Evolutionary conservation across 768 basidiomycete species (phyloP).

Genomic region (Mrakia blollopis): DNA sequence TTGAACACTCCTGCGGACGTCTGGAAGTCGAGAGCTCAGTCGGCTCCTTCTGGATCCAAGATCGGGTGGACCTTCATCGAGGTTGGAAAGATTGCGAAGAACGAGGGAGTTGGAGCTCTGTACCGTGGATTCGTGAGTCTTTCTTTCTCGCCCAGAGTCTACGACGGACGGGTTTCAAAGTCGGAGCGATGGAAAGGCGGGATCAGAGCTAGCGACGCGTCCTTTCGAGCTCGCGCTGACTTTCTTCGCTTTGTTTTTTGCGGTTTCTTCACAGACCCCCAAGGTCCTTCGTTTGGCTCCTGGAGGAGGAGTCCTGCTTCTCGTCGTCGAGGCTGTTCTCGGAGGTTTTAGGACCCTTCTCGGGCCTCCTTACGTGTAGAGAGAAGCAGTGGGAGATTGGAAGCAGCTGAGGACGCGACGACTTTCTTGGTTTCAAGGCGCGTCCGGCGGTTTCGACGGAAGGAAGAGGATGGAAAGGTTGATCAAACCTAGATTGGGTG

Average conservation of each 20-base stretch:
- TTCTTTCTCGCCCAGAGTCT: not conserved
- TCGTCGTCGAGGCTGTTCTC: slow-evolving; percentile 49
- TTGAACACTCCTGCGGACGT: slow-evolving; percentile 87
- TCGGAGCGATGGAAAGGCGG: not conserved
- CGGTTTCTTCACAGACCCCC: slow-evolving; percentile 46
- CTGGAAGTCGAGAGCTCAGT: slow-evolving; percentile 91
- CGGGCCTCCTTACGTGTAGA: slow-evolving; percentile 42
- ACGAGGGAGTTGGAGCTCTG: slow-evolving; percentile 77
- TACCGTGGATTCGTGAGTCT: slow-evolving; percentile 79
- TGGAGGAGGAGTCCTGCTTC: slow-evolving; percentile 85
- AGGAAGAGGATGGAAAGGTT: not conserved
- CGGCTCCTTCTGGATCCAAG: slow-evolving; percentile 54
- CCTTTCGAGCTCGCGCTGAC: not conserved
- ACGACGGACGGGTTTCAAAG: not conserved
- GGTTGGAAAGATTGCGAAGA: slow-evolving; percentile 70
- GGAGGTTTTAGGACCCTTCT: slow-evolving; percentile 41
- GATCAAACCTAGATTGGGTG: too few relatives aligned
- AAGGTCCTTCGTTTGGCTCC: slow-evolving; percentile 93
- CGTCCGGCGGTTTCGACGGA: not conserved
- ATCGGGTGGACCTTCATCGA: slow-evolving; percentile 48
- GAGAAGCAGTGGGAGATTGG: not conserved
- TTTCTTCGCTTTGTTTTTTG: too few relatives aligned
- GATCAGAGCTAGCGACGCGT: not conserved
- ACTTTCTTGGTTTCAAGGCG: not conserved
- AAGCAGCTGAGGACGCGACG: not conserved